Evolutionary conservation across 2,329 filamentous ascomycete genomes (phyloP).

Genomic region (Aureobasidium pullulans): DNA sequence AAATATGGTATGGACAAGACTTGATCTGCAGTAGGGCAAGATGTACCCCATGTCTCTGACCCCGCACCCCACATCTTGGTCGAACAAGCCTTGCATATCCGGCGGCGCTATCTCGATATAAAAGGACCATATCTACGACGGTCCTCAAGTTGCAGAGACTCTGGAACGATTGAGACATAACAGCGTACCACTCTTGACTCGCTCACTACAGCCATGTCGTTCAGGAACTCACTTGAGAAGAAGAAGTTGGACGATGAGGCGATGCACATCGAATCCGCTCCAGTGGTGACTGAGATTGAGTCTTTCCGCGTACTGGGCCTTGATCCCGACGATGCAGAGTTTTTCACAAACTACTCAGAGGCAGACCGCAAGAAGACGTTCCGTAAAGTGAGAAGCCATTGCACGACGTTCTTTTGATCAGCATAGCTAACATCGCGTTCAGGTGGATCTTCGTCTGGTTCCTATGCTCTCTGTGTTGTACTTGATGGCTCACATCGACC

Average conservation of each 20-base stretch:
- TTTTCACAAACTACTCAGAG: constrained; percentile 18
- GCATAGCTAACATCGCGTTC: not conserved
- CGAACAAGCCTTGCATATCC: too few relatives aligned
- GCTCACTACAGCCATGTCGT: too few relatives aligned
- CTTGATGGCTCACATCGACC: constrained; percentile 67
- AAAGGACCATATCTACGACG: too few relatives aligned
- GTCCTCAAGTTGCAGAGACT: too few relatives aligned
- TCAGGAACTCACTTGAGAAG: not conserved
- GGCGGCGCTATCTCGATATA: too few relatives aligned
- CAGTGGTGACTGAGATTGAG: not conserved
- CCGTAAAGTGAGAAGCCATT: not conserved
- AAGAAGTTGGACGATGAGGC: not conserved
- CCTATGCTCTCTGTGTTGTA: constrained; percentile 64
- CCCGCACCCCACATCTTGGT: too few relatives aligned
- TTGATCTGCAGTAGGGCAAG: too few relatives aligned
- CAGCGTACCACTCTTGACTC: too few relatives aligned
- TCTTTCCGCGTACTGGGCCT: constrained; percentile 15
- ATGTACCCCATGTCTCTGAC: too few relatives aligned
- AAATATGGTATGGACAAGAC: too few relatives aligned
- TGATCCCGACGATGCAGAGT: constrained; percentile 20
- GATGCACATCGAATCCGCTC: not conserved
- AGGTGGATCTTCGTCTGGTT: constrained; percentile 58
- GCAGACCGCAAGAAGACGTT: constrained; percentile 17
- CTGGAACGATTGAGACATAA: too few relatives aligned
- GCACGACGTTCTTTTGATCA: not conserved